A percentile compares a stretch with the other conserved stretches of the same genome.
These are phyloP conservation scores for Apiospora phragmitis DNA, from an alignment of 2,329 filamentous ascomycete species.

Conservation along the genomic window DNA sequence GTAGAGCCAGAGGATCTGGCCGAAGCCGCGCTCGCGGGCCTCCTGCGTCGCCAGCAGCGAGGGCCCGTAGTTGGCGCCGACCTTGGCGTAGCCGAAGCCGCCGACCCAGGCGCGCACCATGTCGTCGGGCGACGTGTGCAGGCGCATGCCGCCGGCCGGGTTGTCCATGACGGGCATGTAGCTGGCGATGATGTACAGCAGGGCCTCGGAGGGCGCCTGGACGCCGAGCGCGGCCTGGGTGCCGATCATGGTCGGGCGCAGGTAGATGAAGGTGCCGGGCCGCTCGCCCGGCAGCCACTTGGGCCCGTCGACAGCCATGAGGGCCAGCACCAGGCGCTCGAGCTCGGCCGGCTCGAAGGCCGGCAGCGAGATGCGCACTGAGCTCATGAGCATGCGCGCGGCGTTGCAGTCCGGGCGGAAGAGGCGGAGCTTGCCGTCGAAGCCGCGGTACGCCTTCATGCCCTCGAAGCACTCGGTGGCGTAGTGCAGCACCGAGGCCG, in stretches of 20 bases:
- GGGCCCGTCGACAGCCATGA: conserved; percentile 71
- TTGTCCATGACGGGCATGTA: conserved; percentile 61
- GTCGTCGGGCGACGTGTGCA: conserved; percentile 78
- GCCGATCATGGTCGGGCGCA: conserved; percentile 85
- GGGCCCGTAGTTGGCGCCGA: conserved; percentile 92
- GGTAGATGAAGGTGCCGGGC: conserved; percentile 74
- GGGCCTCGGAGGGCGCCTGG: conserved; percentile 75
- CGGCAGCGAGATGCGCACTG: conserved; percentile 63
- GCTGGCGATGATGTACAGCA: conserved; percentile 78
- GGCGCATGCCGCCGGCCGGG: conserved; percentile 61
- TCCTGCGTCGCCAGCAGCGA: conserved; percentile 76
- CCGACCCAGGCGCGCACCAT: conserved; percentile 91
- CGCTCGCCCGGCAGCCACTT: conserved; percentile 76
- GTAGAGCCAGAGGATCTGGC: conserved; percentile 95
- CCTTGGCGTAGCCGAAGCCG: conserved; percentile 88
- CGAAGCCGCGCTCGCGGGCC: conserved; percentile 71
- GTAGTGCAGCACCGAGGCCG: conserved; percentile 70
- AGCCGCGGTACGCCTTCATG: conserved; percentile 69
- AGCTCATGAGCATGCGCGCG: conserved; percentile 50
- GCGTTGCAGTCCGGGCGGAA: conserved; percentile 67
- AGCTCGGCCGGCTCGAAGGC: conserved; percentile 63
- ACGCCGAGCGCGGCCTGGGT: conserved; percentile 81
- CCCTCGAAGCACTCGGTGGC: conserved; percentile 79
- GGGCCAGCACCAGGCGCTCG: conserved; percentile 61
- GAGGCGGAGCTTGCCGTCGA: conserved; percentile 62